These are phyloP conservation scores for Exophiala mesophila DNA, from an alignment of 2,329 filamentous ascomycete genomes.

Conservation along the genomic window DNA sequence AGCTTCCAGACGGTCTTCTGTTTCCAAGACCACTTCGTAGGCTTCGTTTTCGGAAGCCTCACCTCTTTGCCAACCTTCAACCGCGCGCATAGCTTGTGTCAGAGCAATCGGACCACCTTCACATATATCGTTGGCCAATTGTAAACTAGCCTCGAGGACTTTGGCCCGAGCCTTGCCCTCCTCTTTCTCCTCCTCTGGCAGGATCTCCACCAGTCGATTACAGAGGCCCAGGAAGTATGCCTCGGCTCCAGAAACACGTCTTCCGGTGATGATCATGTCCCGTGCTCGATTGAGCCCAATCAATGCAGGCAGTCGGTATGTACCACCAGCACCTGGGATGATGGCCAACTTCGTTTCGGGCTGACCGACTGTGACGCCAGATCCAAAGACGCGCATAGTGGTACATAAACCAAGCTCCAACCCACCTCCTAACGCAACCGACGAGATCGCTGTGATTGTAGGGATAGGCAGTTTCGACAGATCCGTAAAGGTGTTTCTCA, in stretches of 20 bases:
- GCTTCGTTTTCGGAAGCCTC: conserved; percentile 81
- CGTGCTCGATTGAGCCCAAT: conserved; percentile 78
- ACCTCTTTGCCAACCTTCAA: conserved; percentile 59
- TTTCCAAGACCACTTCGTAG: conserved; percentile 77
- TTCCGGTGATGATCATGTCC: conserved; percentile 83
- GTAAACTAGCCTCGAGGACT: conserved; percentile 70
- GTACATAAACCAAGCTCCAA: conserved; percentile 89
- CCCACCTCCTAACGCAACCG: conserved; percentile 82
- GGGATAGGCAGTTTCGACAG: conserved; percentile 77
- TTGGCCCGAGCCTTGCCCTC: conserved; percentile 58
- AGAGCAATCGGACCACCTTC: conserved; percentile 83
- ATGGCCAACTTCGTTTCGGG: conserved; percentile 92
- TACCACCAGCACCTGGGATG: conserved; percentile 90
- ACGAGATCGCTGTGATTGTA: conserved; percentile 82
- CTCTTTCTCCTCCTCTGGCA: conserved; percentile 49
- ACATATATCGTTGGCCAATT: conserved; percentile 77
- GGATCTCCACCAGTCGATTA: conserved; percentile 80
- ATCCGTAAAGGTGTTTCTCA: conserved; percentile 69
- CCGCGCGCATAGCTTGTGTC: conserved; percentile 71
- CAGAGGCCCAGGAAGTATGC: conserved; percentile 88
- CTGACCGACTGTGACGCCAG: conserved; percentile 71
- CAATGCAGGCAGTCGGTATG: conserved; percentile 75
- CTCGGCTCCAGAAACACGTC: conserved; percentile 76
- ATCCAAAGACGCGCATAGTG: conserved; percentile 80
- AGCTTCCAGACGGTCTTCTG: conserved; percentile 83